Percentiles rank a stretch among this genome's conserved stretches.
Conservation (phyloP, 768 basidiomycete species). For the Pleurotus pulmonarius region DNA sequence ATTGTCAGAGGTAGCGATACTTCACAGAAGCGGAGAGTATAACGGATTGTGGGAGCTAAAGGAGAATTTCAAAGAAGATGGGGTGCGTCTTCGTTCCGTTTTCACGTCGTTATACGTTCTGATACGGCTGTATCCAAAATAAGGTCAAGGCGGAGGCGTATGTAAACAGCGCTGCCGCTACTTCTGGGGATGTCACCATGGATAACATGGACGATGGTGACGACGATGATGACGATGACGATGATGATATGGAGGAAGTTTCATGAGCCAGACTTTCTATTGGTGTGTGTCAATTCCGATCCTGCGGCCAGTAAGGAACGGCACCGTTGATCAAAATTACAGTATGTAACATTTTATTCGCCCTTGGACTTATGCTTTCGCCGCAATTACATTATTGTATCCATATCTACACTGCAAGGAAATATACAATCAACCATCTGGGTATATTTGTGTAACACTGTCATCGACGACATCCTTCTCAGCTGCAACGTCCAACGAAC, state of each 20-base stretch:
- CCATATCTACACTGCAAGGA: background rate
- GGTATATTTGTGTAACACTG: too few relatives aligned
- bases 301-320: background rate
- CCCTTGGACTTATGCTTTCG: too few relatives aligned
- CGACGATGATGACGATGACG: constrained; percentile 55
- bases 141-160: constrained; percentile 39
- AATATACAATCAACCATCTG: background rate
- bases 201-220: constrained; percentile 42
- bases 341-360: too few relatives aligned
- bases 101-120: background rate
- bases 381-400: background rate
- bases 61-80: constrained; percentile 64
- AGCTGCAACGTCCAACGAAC: too few relatives aligned
- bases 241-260: constrained; percentile 71
- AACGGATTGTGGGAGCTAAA: constrained; percentile 81
- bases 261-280: constrained; percentile 29
- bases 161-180: constrained; percentile 34
- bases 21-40: constrained; percentile 78
- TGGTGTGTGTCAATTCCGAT: background rate
- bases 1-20: constrained; percentile 67
- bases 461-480: too few relatives aligned
- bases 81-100: constrained; percentile 27
- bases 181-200: constrained; percentile 37
- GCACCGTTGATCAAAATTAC: too few relatives aligned
- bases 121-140: background rate